Percentiles rank a stretch among this genome's conserved stretches.
These are phyloP conservation scores for Saturnispora besseyi DNA, from an alignment of 805 yeast genomes.

Conservation along the genomic window DNA sequence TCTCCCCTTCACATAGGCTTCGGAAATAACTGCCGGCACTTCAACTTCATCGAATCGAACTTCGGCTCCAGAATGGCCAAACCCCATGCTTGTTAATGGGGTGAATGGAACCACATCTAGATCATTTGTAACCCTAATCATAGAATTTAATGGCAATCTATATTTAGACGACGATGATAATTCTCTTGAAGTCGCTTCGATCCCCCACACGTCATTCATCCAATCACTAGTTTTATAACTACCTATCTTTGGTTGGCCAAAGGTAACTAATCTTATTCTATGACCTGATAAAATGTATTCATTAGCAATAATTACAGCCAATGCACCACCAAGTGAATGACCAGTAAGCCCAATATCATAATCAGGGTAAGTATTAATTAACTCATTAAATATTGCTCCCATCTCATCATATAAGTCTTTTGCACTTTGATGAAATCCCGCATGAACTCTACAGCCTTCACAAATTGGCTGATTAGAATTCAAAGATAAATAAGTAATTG, in stretches of 20 bases:
- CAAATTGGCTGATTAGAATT: constrained; percentile 29
- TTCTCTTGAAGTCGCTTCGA: too few species aligned
- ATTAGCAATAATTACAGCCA: constrained; percentile 53
- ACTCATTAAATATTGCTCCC: constrained; percentile 28
- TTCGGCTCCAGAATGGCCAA: constrained; percentile 42
- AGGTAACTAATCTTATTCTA: constrained; percentile 46
- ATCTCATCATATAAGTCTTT: constrained; percentile 33
- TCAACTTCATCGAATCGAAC: constrained; percentile 32
- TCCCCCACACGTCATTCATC: constrained; percentile 39
- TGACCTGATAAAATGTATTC: constrained; percentile 49
- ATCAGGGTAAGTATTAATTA: constrained; percentile 33
- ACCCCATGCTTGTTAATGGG: constrained; percentile 41
- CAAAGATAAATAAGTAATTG: constrained; percentile 32
- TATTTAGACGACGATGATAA: constrained; percentile 14
- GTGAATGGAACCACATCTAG: constrained; percentile 50
- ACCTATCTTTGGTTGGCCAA: constrained; percentile 61
- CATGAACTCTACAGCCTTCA: constrained; percentile 48
- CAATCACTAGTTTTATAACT: constrained; percentile 40
- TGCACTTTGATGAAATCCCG: constrained; percentile 49
- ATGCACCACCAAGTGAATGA: constrained; percentile 63
- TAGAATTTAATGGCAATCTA: constrained; percentile 28
- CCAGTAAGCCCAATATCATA: constrained; percentile 52
- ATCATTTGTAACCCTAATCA: constrained; percentile 47
- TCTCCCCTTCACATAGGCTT: background rate
- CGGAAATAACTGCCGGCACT: constrained; percentile 22